phyloP scores from a whole-genome alignment of 352 stramenopile genomes.

The Pythium phragmiticola region DNA sequence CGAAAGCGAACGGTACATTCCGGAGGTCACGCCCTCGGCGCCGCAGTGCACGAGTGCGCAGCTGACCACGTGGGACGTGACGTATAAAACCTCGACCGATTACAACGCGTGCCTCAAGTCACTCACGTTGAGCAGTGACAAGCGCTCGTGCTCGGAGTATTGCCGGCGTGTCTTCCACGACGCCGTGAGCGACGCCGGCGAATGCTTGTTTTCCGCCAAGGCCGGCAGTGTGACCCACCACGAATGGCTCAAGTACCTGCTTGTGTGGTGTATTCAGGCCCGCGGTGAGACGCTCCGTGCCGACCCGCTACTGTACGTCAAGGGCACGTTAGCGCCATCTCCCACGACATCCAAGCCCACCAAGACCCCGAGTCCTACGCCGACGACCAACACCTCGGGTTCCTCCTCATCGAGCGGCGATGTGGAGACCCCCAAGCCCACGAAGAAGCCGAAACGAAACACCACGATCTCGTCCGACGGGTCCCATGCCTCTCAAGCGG shows the following conservation, averaged over 20 bases:
- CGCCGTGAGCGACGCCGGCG: conserved; percentile 13
- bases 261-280: conserved; percentile 19
- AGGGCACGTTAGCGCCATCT: conserved; percentile 2
- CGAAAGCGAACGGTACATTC: conserved; percentile 9
- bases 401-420: conserved; percentile 1
- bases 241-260: conserved; percentile 24
- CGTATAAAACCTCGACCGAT: conserved; percentile 5
- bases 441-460: neutral
- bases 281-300: conserved; percentile 14
- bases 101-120: conserved; percentile 12
- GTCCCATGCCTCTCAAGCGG: neutral
- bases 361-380: conserved; percentile 6
- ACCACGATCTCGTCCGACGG: neutral
- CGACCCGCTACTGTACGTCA: conserved; percentile 13
- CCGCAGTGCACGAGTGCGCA: conserved; percentile 14
- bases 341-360: conserved; percentile 18
- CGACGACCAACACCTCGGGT: neutral
- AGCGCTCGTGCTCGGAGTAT: conserved; percentile 10
- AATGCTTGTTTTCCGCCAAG: conserved; percentile 19
- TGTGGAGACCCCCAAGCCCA: neutral
- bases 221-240: conserved; percentile 18
- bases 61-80: conserved; percentile 14
- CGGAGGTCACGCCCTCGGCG: neutral
- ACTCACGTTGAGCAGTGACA: neutral
- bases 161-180: conserved; percentile 21